Evolutionary conservation across 2,329 filamentous ascomycete species (phyloP).

Genomic region (Colletotrichum karsti): DNA sequence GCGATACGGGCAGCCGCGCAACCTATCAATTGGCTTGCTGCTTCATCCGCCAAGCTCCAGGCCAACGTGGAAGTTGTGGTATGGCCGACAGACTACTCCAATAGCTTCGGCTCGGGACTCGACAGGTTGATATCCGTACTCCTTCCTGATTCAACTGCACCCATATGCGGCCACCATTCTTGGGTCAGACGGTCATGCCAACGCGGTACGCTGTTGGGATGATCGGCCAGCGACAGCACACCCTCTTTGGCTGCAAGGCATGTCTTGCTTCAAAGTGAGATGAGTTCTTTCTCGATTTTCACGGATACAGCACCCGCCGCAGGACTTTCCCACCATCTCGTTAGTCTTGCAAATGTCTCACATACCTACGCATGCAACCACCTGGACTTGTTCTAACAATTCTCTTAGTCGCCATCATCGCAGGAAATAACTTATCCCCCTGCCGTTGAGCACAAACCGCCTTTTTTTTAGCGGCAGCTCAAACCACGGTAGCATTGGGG

Average conservation of each 20-base stretch:
- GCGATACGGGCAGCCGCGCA: too few species aligned
- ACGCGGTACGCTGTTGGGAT: not conserved
- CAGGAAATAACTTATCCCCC: not conserved
- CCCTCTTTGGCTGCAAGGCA: not conserved
- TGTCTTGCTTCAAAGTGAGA: not conserved
- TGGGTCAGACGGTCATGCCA: not conserved
- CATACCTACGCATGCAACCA: not conserved
- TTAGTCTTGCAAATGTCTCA: not conserved
- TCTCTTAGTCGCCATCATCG: not conserved
- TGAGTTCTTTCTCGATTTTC: not conserved
- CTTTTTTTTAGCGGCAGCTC: not conserved
- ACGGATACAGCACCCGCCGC: slow-evolving; percentile 7
- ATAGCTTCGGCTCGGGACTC: not conserved
- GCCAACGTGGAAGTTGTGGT: slow-evolving; percentile 1
- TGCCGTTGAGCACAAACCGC: slow-evolving; percentile 14
- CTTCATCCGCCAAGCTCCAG: slow-evolving; percentile 3
- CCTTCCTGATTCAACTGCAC: not conserved
- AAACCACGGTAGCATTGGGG: slow-evolving; percentile 13
- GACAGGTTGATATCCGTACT: not conserved
- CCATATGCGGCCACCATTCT: not conserved
- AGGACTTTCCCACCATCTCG: not conserved
- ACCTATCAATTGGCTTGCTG: not conserved
- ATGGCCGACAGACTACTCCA: slow-evolving; percentile 9
- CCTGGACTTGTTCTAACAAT: not conserved
- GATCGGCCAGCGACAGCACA: not conserved